These are phyloP conservation scores for Clarireedia hainanense DNA, from an alignment of 2,329 filamentous ascomycete genomes.

Conservation along the genomic window DNA sequence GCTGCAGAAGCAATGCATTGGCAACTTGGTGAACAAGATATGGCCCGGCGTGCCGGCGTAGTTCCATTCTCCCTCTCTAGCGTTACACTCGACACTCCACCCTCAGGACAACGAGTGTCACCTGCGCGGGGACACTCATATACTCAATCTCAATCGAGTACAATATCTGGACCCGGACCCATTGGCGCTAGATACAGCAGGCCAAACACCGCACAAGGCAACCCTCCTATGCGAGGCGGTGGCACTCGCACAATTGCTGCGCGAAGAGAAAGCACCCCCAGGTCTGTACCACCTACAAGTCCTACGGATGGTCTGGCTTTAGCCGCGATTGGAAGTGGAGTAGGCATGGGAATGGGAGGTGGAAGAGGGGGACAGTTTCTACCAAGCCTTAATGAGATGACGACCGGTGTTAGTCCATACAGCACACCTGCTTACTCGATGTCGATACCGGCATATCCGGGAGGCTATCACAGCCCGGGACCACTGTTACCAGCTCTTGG, in stretches of 20 bases:
- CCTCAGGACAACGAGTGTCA: constrained; percentile 35
- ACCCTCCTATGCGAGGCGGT: constrained; percentile 11
- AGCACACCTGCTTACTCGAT: constrained; percentile 47
- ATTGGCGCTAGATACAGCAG: constrained; percentile 19
- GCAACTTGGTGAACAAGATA: constrained; percentile 88
- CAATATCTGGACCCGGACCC: constrained; percentile 14
- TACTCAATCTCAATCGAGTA: constrained; percentile 22
- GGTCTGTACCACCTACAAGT: constrained; percentile 31
- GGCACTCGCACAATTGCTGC: constrained; percentile 24
- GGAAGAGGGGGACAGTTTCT: constrained; percentile 33
- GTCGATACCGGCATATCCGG: constrained; percentile 19
- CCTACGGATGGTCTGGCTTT: constrained; percentile 30
- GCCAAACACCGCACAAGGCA: constrained; percentile 17
- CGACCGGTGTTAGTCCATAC: constrained; percentile 55
- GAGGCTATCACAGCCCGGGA: constrained; percentile 33
- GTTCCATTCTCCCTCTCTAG: constrained; percentile 70
- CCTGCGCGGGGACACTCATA: constrained; percentile 29
- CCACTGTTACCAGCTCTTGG: constrained; percentile 30
- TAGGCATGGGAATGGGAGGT: constrained; percentile 18
- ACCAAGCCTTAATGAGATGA: constrained; percentile 56
- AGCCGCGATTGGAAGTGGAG: constrained; percentile 24
- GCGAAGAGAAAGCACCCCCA: constrained; percentile 28
- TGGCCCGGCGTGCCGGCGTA: constrained; percentile 86
- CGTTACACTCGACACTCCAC: constrained; percentile 40
- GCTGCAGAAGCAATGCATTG: constrained; percentile 98